Evolutionary conservation across 1,284 basidiomycete species (phyloP), one percentile per base, ranked within the genome.

Genomic region (Trametes versicolor): DNA sequence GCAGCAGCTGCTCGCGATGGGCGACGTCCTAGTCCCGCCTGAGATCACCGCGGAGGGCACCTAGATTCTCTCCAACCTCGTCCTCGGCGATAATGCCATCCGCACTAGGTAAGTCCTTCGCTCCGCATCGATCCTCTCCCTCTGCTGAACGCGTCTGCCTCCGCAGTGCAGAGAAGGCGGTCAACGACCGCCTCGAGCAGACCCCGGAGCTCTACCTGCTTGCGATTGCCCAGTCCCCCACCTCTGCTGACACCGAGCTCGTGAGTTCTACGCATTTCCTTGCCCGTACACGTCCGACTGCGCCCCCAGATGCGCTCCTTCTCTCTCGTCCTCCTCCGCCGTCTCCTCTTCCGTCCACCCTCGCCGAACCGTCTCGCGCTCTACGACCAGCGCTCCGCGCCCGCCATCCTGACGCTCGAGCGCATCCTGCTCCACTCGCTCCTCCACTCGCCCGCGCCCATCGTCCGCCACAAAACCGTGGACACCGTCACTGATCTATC

Each of bases 51-150:
- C 81, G 7, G 90, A 92, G 73, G 82, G 93, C 70, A 92, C 90
- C 0, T 92, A 94, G 76, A 92, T 93, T 67, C 85, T 94, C 43
- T 90, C 91, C 13, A 94, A 94, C 77, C 85, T 93, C 25, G 90
- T 94, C 8, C 81, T 92, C 50, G 91, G 91, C 10, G 91, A 93
- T 74, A 93, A 93, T 77, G 87, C 88, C 60, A 91, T 93, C 56
- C 87, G 91, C 21, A 80, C 88, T 72, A 90, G 82, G 89, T 88
- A 68, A 68, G 85, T 82, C n/a, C 25, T 47, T 58, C 56, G 12
- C 9, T 49, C 25, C 19, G 17, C 55, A 65, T 63, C 65, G 58
- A 60, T 58, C n/a, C 48, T 17, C n/a, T 17, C 1, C 29, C 29
- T 8, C 29, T 23, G 52, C 21, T 34, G 36, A 39, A 17, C 53